These are phyloP conservation scores for Phialocephala sp. DNA, from an alignment of 2,329 filamentous ascomycete species.

Conservation along the genomic window DNA sequence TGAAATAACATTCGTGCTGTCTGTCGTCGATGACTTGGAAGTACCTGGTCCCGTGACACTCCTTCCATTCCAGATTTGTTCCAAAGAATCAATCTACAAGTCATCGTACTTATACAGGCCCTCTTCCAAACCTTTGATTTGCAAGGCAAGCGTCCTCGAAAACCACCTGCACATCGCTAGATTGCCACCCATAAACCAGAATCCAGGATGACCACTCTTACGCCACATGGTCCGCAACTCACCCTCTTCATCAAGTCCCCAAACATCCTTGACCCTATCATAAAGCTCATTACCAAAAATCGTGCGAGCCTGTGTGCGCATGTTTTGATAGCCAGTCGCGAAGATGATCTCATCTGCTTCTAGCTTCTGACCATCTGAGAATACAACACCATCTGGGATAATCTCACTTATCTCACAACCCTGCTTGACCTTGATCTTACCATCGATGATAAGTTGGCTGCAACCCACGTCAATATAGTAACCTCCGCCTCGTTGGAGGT, in stretches of 20 bases:
- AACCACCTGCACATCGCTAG: conserved; percentile 54
- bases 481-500: conserved; percentile 63
- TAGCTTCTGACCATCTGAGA: conserved; percentile 20
- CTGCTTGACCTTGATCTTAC: conserved; percentile 49
- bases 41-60: too few species aligned
- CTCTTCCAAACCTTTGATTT: conserved; percentile 53
- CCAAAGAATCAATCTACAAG: neutral
- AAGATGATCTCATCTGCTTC: conserved; percentile 58
- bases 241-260: conserved; percentile 55
- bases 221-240: conserved; percentile 54
- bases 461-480: conserved; percentile 64
- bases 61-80: neutral
- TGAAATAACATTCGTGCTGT: too few species aligned
- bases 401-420: conserved; percentile 62
- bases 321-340: conserved; percentile 58
- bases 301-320: conserved; percentile 55
- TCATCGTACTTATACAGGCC: conserved; percentile 42
- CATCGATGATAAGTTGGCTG: conserved; percentile 56
- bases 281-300: conserved; percentile 58
- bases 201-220: conserved; percentile 53
- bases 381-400: conserved; percentile 40
- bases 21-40: too few species aligned
- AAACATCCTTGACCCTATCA: conserved; percentile 53
- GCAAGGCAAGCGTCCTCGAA: conserved; percentile 53
- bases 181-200: conserved; percentile 60